Conservation (phyloP, 805 yeast species). For the Grigorovia yakushimaensis region DNA sequence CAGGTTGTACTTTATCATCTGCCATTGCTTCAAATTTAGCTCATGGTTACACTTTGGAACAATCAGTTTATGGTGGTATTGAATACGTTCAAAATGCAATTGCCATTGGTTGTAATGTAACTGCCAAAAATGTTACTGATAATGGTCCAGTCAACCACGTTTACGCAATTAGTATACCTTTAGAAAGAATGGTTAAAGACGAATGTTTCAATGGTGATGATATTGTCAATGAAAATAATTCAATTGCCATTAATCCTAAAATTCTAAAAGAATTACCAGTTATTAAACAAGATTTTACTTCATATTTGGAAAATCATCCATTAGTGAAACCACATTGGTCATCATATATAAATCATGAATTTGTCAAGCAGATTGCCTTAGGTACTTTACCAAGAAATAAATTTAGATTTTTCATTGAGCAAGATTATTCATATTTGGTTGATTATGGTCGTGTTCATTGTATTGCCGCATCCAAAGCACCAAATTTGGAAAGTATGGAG, state of each 20-base stretch:
- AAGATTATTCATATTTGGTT: conserved; percentile 63
- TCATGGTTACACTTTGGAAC: conserved; percentile 35
- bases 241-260: neutral
- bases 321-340: conserved; percentile 47
- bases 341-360: conserved; percentile 49
- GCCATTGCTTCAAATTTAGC: conserved; percentile 73
- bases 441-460: conserved; percentile 61
- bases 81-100: conserved; percentile 62
- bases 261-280: conserved; percentile 5
- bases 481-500: conserved; percentile 40
- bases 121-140: conserved; percentile 34
- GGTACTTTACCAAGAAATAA: conserved; percentile 39
- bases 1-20: conserved; percentile 83
- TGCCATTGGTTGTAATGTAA: conserved; percentile 32
- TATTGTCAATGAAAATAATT: conserved; percentile 1
- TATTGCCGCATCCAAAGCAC: conserved; percentile 53
- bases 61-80: conserved; percentile 48
- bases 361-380: conserved; percentile 44
- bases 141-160: conserved; percentile 74
- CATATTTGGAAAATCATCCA: conserved; percentile 48
- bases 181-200: conserved; percentile 28
- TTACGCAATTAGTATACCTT: conserved; percentile 29
- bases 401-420: conserved; percentile 42
- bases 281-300: conserved; percentile 29
- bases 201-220: conserved; percentile 24